phyloP scores from a whole-genome alignment of 2,329 filamentous ascomycete species.

The Allantophomopsis cytisporea region DNA sequence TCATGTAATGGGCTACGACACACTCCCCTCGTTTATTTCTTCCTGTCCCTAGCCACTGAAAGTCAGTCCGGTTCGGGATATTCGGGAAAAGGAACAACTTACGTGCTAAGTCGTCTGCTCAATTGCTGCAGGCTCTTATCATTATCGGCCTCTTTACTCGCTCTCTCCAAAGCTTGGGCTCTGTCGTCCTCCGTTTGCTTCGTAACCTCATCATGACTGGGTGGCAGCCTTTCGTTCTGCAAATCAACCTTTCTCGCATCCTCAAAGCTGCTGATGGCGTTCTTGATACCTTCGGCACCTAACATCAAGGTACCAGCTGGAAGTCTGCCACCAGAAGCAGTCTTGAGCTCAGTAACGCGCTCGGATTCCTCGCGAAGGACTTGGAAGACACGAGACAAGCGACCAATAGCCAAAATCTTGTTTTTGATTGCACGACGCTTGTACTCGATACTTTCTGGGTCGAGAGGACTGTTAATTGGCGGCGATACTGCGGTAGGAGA shows the following conservation, averaged over 20 bases:
- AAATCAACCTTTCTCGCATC: conserved; percentile 94
- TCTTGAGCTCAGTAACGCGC: conserved; percentile 94
- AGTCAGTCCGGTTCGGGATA: no score
- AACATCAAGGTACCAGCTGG: conserved; percentile 96
- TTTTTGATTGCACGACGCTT: conserved; percentile 98
- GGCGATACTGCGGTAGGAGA: conserved; percentile 63
- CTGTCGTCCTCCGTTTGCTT: conserved; percentile 72
- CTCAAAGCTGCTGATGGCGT: conserved; percentile 92
- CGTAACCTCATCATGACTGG: conserved; percentile 81
- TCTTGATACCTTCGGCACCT: conserved; percentile 95
- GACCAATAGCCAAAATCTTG: conserved; percentile 96
- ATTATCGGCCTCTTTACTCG: conserved; percentile 79
- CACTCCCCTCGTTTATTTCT: no score
- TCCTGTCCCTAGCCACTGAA: no score
- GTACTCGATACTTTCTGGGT: conserved; percentile 81
- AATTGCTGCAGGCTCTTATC: conserved; percentile 78
- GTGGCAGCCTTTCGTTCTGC: conserved; percentile 90
- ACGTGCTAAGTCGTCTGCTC: conserved; percentile 92
- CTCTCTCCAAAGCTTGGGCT: conserved; percentile 72
- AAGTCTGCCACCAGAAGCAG: conserved; percentile 79
- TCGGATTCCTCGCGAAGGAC: conserved; percentile 95
- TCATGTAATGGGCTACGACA: no score
- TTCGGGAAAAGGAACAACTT: conserved; percentile 24
- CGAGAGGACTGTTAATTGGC: conserved; percentile 40
- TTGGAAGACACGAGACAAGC: conserved; percentile 94